Conservation (phyloP, 352 stramenopile species). For the Pythium utonaiense region DNA sequence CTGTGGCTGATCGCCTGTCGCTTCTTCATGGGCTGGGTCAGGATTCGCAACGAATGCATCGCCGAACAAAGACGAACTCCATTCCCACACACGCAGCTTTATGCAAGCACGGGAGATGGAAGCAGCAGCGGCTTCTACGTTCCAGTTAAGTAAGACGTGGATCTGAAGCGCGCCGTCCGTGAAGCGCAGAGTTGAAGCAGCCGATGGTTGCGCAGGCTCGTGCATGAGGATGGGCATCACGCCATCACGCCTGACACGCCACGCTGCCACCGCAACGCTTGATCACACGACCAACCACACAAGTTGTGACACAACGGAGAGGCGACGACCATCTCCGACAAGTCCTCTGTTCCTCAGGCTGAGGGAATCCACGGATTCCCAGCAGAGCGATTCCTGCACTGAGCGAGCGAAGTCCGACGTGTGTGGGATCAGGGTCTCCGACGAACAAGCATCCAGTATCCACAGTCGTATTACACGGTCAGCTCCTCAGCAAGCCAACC, state of each 20-base stretch:
- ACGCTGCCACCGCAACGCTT: neutral
- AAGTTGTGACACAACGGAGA: too few relatives aligned
- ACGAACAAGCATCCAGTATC: neutral
- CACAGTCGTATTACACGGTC: neutral
- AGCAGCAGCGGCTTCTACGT: too few relatives aligned
- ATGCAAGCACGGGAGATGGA: too few relatives aligned
- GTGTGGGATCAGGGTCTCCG: neutral
- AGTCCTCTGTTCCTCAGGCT: too few relatives aligned
- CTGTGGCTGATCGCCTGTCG: too few relatives aligned
- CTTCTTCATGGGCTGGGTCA: too few relatives aligned
- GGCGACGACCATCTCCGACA: too few relatives aligned
- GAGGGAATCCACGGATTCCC: too few relatives aligned
- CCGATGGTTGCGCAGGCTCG: neutral
- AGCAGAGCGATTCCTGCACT: too few relatives aligned
- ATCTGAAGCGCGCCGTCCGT: neutral
- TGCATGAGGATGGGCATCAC: neutral
- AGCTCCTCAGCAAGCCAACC: neutral
- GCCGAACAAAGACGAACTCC: neutral
- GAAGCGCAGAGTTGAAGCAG: neutral
- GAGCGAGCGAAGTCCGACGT: too few relatives aligned
- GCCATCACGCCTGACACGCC: neutral
- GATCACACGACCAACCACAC: neutral
- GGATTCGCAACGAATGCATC: conserved; percentile 3
- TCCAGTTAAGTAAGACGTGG: too few relatives aligned
- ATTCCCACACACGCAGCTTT: too few relatives aligned